Conservation (phyloP, 2,329 filamentous ascomycete genomes). For the Sclerotinia glacialis region DNA sequence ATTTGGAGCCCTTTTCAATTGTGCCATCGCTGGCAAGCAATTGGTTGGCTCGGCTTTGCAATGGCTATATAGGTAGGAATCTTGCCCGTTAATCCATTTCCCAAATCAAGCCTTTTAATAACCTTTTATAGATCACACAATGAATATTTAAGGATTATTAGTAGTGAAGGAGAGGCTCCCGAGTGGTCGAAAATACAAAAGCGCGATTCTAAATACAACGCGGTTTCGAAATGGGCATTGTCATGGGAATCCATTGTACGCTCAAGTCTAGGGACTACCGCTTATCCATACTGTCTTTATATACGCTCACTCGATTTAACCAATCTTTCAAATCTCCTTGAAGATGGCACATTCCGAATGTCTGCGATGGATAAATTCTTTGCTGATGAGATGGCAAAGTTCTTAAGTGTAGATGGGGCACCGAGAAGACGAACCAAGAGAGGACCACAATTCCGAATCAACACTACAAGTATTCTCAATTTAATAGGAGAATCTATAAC, state of each 20-base stretch:
- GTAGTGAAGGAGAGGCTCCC: conserved; percentile 43
- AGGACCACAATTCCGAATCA: conserved; percentile 34
- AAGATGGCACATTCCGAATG: conserved; percentile 45
- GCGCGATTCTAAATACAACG: conserved; percentile 13
- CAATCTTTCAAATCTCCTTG: conserved; percentile 58
- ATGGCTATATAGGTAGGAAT: conserved; percentile 58
- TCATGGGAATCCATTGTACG: conserved; percentile 68
- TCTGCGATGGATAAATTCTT: conserved; percentile 43
- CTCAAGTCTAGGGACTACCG: conserved; percentile 60
- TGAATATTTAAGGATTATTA: conserved; percentile 45
- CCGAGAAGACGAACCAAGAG: conserved; percentile 34
- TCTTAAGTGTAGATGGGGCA: conserved; percentile 38
- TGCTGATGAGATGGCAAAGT: conserved; percentile 41
- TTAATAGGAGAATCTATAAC: conserved; percentile 58
- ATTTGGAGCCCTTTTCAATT: conserved; percentile 59
- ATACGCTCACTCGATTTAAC: conserved; percentile 62
- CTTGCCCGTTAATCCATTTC: neutral
- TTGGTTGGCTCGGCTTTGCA: conserved; percentile 59
- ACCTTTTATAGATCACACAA: conserved; percentile 46
- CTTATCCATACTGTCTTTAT: conserved; percentile 68
- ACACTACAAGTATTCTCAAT: conserved; percentile 42
- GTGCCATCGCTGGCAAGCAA: conserved; percentile 53
- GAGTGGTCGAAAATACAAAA: conserved; percentile 20
- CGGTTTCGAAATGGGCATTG: conserved; percentile 53
- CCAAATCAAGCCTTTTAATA: conserved; percentile 25